Percentiles rank a stretch among this genome's conserved stretches.
phyloP scores from a whole-genome alignment of 2,329 filamentous ascomycete genomes.

The Zymoseptoria brevis region DNA sequence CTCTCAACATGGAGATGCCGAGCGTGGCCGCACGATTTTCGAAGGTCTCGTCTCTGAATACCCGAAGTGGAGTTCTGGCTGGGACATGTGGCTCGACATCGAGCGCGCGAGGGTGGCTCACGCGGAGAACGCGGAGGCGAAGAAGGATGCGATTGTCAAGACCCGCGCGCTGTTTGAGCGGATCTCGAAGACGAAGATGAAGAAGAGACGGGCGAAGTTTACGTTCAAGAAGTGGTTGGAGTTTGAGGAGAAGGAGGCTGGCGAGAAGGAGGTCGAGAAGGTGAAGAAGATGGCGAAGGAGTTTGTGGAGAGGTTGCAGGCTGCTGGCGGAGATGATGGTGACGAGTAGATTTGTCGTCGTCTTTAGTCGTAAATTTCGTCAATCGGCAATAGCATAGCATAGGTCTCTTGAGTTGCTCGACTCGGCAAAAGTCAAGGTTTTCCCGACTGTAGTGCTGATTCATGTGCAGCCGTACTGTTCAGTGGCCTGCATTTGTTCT shows the following conservation, averaged over 20 bases:
- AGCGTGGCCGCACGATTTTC: constrained; percentile 90
- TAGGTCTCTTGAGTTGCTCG: neutral
- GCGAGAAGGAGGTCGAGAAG: constrained; percentile 60
- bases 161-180: constrained; percentile 62
- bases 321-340: constrained; percentile 22
- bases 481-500: no score
- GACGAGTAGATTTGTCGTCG: neutral
- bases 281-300: constrained; percentile 64
- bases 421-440: no score
- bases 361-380: neutral
- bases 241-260: constrained; percentile 69
- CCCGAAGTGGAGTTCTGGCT: constrained; percentile 84
- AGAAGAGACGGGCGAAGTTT: constrained; percentile 72
- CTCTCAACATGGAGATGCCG: constrained; percentile 70
- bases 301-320: constrained; percentile 52
- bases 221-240: constrained; percentile 90
- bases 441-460: no score
- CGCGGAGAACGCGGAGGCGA: constrained; percentile 28
- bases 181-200: constrained; percentile 57
- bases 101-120: constrained; percentile 45
- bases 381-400: neutral
- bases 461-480: no score
- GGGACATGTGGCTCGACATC: constrained; percentile 84
- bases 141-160: constrained; percentile 55
- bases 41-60: constrained; percentile 77